Base-by-base conservation (phyloP, 176 grass and related monocot species). In the Cocos nucifera region DNA sequence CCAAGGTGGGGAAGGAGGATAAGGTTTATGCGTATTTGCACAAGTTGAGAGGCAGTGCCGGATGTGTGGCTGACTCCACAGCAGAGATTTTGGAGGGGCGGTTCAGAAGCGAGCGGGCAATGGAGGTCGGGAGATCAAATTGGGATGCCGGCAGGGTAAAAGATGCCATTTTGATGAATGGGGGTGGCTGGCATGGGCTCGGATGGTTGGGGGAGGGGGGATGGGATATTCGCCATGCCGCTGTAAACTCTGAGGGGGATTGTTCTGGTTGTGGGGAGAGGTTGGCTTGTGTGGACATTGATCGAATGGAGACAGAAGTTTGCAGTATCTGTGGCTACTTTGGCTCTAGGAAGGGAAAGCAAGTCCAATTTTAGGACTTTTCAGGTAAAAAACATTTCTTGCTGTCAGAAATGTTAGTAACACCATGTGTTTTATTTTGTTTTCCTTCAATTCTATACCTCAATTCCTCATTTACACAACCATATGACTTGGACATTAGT, bases 331-430 rank as follows among this genome's bases (percentile, higher is more conserved):
- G 86, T 95, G 48, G 83, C 86, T 17, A 66, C 49, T 72, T 75
- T 90, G 70, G 86, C 91, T 12, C 74, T 90, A 59, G 80, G 84
- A 71, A 87, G 91, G 76, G 91, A 95, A 22, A 76, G 63, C 54
- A 87, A 79, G 53, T 55, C 65, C 68, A 95, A 95, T 82, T 87
- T 95, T 80, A 79, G 73, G 69, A 73, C 59, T 1, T 95, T 95
- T 73, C 83, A 84, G 86, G 91, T 95, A 59, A n/a, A 5, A 53
- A 53, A 0, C 22, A 49, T n/a, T 48, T 44, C 49, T 32, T 24
- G 62, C 20, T 51, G 2, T 66, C 28, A 22, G 17, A 4, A 21
- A 63, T 22, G n/a, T 76, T 35, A 15, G 2, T n/a, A 22, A 9
- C 25, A 8, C 30, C 0, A 49, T 6, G 10, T 56, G 67, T 61